phyloP scores from a whole-genome alignment of 1,139 yeast species.

The Zygoascus sp. region DNA sequence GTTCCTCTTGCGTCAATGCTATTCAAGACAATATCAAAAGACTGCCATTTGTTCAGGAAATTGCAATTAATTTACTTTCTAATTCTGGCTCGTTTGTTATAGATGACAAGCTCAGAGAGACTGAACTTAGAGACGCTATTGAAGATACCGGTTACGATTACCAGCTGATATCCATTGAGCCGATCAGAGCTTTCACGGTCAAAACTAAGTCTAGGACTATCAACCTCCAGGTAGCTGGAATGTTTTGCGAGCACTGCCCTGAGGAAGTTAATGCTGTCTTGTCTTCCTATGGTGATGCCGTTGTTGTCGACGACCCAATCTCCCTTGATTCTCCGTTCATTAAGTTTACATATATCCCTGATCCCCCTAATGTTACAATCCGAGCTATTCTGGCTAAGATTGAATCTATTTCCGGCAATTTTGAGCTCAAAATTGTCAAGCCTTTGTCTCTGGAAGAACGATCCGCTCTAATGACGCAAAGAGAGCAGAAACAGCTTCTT shows the following conservation, averaged over 20 bases:
- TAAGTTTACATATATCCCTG: conserved; percentile 61
- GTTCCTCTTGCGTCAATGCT: conserved; percentile 65
- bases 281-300: conserved; percentile 51
- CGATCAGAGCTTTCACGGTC: conserved; percentile 19
- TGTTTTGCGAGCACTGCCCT: conserved; percentile 71
- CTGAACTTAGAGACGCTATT: conserved; percentile 44
- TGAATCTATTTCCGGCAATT: conserved; percentile 44
- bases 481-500: conserved; percentile 47
- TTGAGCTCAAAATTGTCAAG: conserved; percentile 53
- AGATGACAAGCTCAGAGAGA: conserved; percentile 31
- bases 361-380: conserved; percentile 46
- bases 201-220: conserved; percentile 46
- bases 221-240: conserved; percentile 56
- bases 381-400: conserved; percentile 51
- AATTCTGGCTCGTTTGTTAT: conserved; percentile 59
- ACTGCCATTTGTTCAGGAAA: conserved; percentile 51
- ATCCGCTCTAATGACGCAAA: conserved; percentile 46
- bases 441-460: conserved; percentile 62
- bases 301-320: conserved; percentile 51
- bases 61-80: conserved; percentile 53
- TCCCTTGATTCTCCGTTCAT: conserved; percentile 54
- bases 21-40: conserved; percentile 48
- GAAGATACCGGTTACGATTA: conserved; percentile 69
- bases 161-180: conserved; percentile 31
- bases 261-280: conserved; percentile 49